Percentiles rank a stretch among this genome's conserved stretches.
Conservation (phyloP, 371 early-diverging fungal species). For the Mortierella sp. region DNA sequence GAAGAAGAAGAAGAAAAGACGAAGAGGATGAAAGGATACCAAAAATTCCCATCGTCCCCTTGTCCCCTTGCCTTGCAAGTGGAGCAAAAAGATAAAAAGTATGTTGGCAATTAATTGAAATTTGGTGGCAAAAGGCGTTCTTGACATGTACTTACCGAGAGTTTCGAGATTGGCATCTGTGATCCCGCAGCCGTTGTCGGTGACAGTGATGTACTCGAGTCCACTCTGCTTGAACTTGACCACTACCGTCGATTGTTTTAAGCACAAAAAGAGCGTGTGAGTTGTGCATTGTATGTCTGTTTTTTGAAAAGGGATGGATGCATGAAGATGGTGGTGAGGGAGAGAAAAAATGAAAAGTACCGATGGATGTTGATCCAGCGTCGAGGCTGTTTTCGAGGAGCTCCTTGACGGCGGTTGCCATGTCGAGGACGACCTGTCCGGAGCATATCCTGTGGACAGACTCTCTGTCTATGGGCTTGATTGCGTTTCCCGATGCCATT, state of each 20-base stretch:
- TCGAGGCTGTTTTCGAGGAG: slow-evolving; percentile 98
- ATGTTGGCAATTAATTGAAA: neutral
- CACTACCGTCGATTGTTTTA: slow-evolving; percentile 60
- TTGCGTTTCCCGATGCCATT: slow-evolving; percentile 7
- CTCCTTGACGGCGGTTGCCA: slow-evolving; percentile 93
- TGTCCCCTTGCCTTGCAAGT: too few species aligned
- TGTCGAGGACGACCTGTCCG: slow-evolving; percentile 93
- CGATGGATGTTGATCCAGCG: slow-evolving; percentile 89
- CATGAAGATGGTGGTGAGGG: neutral
- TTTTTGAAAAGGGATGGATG: neutral
- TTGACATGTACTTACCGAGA: slow-evolving; percentile 64
- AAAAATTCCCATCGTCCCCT: too few species aligned
- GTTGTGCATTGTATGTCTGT: neutral
- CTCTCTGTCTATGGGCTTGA: slow-evolving; percentile 50
- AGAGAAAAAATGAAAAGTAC: slow-evolving; percentile 59
- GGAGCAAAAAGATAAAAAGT: too few species aligned
- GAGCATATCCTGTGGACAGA: slow-evolving; percentile 87
- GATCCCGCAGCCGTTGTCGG: slow-evolving; percentile 93
- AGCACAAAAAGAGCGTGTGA: neutral
- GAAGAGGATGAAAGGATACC: neutral
- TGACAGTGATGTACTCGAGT: slow-evolving; percentile 79
- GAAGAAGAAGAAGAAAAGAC: too few species aligned
- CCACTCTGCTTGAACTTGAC: slow-evolving; percentile 89
- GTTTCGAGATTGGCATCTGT: slow-evolving; percentile 69
- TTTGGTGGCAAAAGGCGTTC: slow-evolving; percentile 31